These are phyloP conservation scores for Galerina sulciceps DNA, from an alignment of 768 basidiomycete genomes.

Conservation along the genomic window DNA sequence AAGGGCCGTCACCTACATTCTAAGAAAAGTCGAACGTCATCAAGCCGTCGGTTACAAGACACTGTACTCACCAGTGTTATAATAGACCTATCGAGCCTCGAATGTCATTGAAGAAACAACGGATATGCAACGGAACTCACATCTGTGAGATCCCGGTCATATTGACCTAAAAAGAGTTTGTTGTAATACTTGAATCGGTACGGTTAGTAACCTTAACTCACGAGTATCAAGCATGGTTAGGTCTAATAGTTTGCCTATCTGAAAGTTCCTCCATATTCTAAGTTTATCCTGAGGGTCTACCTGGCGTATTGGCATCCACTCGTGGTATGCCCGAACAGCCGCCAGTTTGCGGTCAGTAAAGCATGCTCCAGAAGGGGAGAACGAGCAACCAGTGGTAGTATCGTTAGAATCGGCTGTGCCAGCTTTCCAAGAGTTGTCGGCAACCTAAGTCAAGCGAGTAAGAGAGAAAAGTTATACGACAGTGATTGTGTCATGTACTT, in stretches of 20 bases:
- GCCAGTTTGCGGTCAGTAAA: constrained; percentile 65
- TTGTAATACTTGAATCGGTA: not conserved
- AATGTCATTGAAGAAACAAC: not conserved
- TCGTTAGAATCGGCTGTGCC: constrained; percentile 62
- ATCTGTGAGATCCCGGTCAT: constrained; percentile 63
- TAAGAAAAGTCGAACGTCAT: constrained; percentile 2
- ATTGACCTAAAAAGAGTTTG: constrained; percentile 39
- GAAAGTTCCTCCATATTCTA: constrained; percentile 66
- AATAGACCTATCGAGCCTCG: constrained; percentile 39
- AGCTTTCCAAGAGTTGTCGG: constrained; percentile 61
- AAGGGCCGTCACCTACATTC: constrained; percentile 11
- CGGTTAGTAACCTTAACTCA: constrained; percentile 22
- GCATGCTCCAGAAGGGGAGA: constrained; percentile 56
- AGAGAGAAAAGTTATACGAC: not conserved
- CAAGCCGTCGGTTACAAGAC: not conserved
- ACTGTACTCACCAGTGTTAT: constrained; percentile 47
- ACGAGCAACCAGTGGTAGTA: constrained; percentile 49
- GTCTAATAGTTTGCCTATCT: constrained; percentile 65
- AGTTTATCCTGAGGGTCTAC: constrained; percentile 58
- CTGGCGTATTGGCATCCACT: constrained; percentile 67
- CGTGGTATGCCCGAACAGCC: constrained; percentile 61
- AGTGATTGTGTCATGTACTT: constrained; percentile 29
- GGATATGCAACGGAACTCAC: constrained; percentile 26
- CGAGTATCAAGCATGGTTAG: constrained; percentile 67
- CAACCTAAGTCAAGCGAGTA: constrained; percentile 36